phyloP scores from a whole-genome alignment of 208 protist species.

The Trypanosomatidae sp. region DNA sequence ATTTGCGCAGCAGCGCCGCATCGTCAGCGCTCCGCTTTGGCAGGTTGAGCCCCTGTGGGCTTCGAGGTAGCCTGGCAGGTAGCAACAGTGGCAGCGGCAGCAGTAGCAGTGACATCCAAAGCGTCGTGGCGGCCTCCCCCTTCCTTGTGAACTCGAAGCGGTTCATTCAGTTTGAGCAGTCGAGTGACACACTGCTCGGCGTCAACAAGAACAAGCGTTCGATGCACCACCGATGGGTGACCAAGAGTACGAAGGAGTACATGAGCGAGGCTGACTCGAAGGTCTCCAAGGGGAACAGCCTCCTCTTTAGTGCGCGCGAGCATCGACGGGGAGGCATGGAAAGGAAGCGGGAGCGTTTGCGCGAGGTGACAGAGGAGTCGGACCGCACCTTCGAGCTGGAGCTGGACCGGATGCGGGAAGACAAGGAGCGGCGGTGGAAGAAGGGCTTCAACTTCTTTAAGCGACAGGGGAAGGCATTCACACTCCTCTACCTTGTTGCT shows the following conservation, averaged over 20 bases:
- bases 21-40: constrained; percentile 2
- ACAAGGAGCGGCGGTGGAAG: constrained; percentile 43
- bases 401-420: constrained; percentile 73
- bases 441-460: constrained; percentile 83
- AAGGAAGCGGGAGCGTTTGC: constrained; percentile 18
- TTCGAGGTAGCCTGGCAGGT: background rate
- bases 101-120: background rate
- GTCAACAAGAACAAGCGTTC: constrained; percentile 61
- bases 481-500: constrained; percentile 47
- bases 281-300: constrained; percentile 15
- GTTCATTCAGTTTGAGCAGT: constrained; percentile 76
- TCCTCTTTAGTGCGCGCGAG: constrained; percentile 36
- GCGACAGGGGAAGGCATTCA: constrained; percentile 76
- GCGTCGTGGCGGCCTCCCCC: background rate
- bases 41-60: background rate
- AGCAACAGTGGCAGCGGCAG: background rate
- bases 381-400: constrained; percentile 68
- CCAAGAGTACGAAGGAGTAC: constrained; percentile 90
- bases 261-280: constrained; percentile 69
- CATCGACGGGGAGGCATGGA: constrained; percentile 14
- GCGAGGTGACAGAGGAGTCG: constrained; percentile 44
- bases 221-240: constrained; percentile 60
- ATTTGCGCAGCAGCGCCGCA: constrained; percentile 3
- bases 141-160: constrained; percentile 19
- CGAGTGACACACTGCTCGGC: constrained; percentile 60